phyloP scores from a whole-genome alignment of 1,284 basidiomycete species.

The Puccinia horiana region DNA sequence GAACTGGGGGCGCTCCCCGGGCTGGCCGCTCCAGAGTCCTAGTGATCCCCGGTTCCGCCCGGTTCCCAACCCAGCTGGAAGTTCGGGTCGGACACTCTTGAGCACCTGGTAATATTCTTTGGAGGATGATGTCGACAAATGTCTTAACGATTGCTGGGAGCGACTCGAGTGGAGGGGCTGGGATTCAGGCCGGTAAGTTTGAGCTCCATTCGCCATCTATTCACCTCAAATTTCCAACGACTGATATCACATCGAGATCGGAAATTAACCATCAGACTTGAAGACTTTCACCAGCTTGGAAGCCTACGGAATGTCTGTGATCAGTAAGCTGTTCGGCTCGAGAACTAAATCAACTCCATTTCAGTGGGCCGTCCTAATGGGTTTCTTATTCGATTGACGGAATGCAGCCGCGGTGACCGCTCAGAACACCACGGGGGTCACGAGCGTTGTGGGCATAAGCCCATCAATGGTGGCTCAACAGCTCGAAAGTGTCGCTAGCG shows the following conservation, averaged over 20 bases:
- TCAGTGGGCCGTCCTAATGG: too few relatives aligned
- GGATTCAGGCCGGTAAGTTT: slow-evolving; percentile 70
- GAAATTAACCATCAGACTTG: slow-evolving; percentile 66
- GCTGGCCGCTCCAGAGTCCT: too few relatives aligned
- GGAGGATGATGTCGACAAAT: too few relatives aligned
- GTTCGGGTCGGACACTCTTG: too few relatives aligned
- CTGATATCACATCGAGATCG: not conserved
- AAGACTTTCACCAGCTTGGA: slow-evolving; percentile 72
- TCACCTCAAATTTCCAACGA: slow-evolving; percentile 62
- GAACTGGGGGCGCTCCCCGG: too few relatives aligned
- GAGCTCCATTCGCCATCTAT: not conserved
- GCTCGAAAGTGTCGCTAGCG: slow-evolving; percentile 73
- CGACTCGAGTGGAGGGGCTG: slow-evolving; percentile 84
- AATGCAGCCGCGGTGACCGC: slow-evolving; percentile 73
- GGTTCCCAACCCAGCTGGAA: too few relatives aligned
- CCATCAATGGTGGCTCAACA: slow-evolving; percentile 60
- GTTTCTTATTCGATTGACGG: not conserved
- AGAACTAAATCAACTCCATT: not conserved
- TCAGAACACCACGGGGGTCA: slow-evolving; percentile 85
- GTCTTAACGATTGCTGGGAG: slow-evolving; percentile 79
- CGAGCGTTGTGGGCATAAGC: slow-evolving; percentile 62
- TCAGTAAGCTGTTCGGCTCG: slow-evolving; percentile 61
- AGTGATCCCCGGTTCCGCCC: too few relatives aligned
- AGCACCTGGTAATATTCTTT: too few relatives aligned
- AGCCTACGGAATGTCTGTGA: slow-evolving; percentile 81